Evolutionary conservation across 495 filamentous ascomycete species (phyloP), one percentile per base, ranked within the genome.

Genomic region (Chaetomium fimeti): DNA sequence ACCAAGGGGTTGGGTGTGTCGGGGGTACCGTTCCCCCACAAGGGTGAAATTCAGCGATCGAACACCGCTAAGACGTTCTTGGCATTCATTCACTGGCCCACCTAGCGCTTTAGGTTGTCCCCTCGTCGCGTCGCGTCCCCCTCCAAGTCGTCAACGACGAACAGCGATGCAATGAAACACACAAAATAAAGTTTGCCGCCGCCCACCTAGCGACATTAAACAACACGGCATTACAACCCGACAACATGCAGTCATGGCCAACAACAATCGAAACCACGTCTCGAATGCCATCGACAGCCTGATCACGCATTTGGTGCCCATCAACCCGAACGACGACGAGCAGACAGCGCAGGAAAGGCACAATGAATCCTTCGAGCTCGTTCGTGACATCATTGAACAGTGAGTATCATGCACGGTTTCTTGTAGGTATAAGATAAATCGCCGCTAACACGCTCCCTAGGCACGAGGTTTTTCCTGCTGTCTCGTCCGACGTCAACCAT

Each of bases 401-500:
- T 85, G 52, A 65, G 22, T n/a, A 27, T 8, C 32, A n/a, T n/a
- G n/a, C 48, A 28, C 57, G 8, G 15, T n/a, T 28, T 27, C 57
- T 16, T 24, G 8, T 25, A 12, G 18, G 3, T 5, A 28, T 36
- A 5, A 7, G 27, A 51, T 15, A 1, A 40, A 12, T 13, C 52
- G 16, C 13, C 24, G 32, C 59, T 75, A 63, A 75, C 45, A 24
- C 63, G 38, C 20, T 36, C 57, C 28, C 51, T n/a, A 60, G 74
- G 74, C 29, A 70, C 69, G 29, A 58, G 60, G 32, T 9, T 60
- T 72, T 70, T 48, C 72, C 79, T 38, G 70, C 72, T 55, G 68
- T 78, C 48, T 70, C 77, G 16, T 75, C 85, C 49, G 88, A 92
- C 72, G 87, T 96, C 52, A 93, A 97, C 75, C 91, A 97, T 81